phyloP scores from a whole-genome alignment of 441 rosid genomes.

The Eruca vesicaria region DNA sequence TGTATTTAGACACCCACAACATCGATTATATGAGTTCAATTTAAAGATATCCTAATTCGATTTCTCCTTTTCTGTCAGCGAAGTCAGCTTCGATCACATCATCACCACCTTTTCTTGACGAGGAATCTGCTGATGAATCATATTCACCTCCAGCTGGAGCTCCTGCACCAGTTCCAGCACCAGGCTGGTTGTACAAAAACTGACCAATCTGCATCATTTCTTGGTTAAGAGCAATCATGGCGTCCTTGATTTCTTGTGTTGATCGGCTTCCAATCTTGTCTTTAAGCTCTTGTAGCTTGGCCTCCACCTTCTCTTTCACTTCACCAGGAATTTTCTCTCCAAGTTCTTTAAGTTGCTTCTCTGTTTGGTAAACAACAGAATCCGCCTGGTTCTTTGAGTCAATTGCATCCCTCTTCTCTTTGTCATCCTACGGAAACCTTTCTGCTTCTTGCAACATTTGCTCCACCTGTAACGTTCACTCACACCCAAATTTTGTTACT shows the following conservation, averaged over 20 bases:
- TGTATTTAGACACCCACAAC: too few species aligned
- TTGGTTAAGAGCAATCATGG: slow-evolving; percentile 86
- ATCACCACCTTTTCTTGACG: too few species aligned
- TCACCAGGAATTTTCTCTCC: slow-evolving; percentile 86
- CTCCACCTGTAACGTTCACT: slow-evolving; percentile 51
- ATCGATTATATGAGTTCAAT: too few species aligned
- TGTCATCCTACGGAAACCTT: slow-evolving; percentile 80
- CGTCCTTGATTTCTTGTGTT: slow-evolving; percentile 28
- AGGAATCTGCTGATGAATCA: too few species aligned
- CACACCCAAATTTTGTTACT: background rate
- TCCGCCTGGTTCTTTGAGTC: slow-evolving; percentile 97
- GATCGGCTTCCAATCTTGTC: slow-evolving; percentile 24
- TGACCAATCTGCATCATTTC: slow-evolving; percentile 99
- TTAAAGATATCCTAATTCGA: too few species aligned
- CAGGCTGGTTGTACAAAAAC: too few species aligned
- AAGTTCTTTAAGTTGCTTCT: slow-evolving; percentile 84
- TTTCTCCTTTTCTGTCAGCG: too few species aligned
- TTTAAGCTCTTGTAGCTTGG: slow-evolving; percentile 75
- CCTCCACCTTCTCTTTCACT: slow-evolving; percentile 83
- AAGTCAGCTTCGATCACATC: too few species aligned
- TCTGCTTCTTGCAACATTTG: slow-evolving; percentile 89
- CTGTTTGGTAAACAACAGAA: slow-evolving; percentile 79
- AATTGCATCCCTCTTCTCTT: slow-evolving; percentile 86
- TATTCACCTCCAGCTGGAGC: too few species aligned
- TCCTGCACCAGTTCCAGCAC: too few species aligned